Percentiles rank a stretch among this genome's conserved stretches.
These are phyloP conservation scores for Podaxis sp. DNA, from an alignment of 768 basidiomycete species.

Conservation along the genomic window DNA sequence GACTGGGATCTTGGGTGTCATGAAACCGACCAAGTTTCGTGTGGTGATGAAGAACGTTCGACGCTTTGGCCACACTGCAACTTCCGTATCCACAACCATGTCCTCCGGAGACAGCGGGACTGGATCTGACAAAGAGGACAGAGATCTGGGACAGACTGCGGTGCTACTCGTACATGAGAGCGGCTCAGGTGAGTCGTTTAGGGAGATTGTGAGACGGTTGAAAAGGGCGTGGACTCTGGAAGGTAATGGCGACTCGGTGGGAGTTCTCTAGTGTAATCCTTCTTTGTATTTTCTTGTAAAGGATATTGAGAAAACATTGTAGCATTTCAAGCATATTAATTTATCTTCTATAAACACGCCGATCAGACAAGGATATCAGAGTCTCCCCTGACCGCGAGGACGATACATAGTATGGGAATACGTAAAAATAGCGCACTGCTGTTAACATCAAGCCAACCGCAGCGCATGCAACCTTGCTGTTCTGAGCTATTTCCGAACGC, in stretches of 20 bases:
- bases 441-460: conserved; percentile 5
- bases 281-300: not conserved
- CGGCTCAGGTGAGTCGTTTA: conserved; percentile 83
- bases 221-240: conserved; percentile 72
- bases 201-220: conserved; percentile 66
- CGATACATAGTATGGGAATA: conserved; percentile 1
- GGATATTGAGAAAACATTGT: not conserved
- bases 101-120: conserved; percentile 26
- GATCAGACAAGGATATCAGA: conserved; percentile 2
- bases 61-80: conserved; percentile 14
- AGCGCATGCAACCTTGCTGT: conserved; percentile 10
- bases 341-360: not conserved
- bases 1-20: conserved; percentile 46
- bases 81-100: not conserved
- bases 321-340: not conserved
- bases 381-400: conserved; percentile 3
- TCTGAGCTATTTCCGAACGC: conserved; percentile 5
- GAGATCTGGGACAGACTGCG: conserved; percentile 40
- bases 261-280: conserved; percentile 5
- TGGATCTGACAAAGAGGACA: conserved; percentile 27
- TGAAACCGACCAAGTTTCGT: conserved; percentile 79
- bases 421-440: conserved; percentile 7
- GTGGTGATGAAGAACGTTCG: conserved; percentile 59
- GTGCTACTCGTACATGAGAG: conserved; percentile 80
- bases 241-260: conserved; percentile 1